Percentiles rank a stretch among this genome's conserved stretches.
phyloP scores from a whole-genome alignment of 352 stramenopile genomes.

The Phytopythium sindhum region DNA sequence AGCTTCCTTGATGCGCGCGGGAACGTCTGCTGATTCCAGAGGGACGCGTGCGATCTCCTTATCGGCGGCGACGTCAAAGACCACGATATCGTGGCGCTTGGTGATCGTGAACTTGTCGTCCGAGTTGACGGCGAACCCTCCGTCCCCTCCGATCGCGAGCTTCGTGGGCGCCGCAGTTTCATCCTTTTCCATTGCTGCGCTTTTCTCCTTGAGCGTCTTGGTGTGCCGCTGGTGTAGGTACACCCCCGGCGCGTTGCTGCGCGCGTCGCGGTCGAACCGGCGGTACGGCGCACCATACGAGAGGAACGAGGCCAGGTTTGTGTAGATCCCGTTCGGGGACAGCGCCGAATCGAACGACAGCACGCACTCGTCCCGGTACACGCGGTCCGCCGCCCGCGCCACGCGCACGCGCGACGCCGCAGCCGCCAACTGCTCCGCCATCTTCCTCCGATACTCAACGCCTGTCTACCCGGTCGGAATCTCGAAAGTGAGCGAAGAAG shows the following conservation, averaged over 20 bases:
- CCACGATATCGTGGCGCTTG: constrained; percentile 75
- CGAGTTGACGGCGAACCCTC: constrained; percentile 86
- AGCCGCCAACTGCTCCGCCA: constrained; percentile 14
- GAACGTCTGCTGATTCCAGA: constrained; percentile 36
- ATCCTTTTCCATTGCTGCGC: not conserved
- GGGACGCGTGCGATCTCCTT: constrained; percentile 27
- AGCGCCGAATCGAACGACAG: constrained; percentile 95
- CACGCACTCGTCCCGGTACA: constrained; percentile 97
- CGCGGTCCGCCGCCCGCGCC: constrained; percentile 57
- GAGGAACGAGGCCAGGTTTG: constrained; percentile 93
- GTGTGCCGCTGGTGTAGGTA: constrained; percentile 81
- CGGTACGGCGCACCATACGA: constrained; percentile 86
- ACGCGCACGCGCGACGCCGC: constrained; percentile 39
- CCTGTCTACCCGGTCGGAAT: not conserved
- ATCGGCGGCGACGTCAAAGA: constrained; percentile 49
- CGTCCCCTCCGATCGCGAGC: constrained; percentile 94
- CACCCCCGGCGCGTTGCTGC: constrained; percentile 24
- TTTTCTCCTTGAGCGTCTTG: constrained; percentile 19
- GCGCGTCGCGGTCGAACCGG: constrained; percentile 42
- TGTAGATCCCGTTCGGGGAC: constrained; percentile 67
- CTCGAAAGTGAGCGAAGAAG: not conserved
- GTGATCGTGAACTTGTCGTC: constrained; percentile 91
- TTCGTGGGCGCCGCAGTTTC: constrained; percentile 66
- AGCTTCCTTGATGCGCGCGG: constrained; percentile 46
- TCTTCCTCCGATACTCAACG: not conserved